Evolutionary conservation across 2,329 filamentous ascomycete genomes (phyloP), one percentile per base, ranked within the genome.

Genomic region (Ceratocystis papillata): DNA sequence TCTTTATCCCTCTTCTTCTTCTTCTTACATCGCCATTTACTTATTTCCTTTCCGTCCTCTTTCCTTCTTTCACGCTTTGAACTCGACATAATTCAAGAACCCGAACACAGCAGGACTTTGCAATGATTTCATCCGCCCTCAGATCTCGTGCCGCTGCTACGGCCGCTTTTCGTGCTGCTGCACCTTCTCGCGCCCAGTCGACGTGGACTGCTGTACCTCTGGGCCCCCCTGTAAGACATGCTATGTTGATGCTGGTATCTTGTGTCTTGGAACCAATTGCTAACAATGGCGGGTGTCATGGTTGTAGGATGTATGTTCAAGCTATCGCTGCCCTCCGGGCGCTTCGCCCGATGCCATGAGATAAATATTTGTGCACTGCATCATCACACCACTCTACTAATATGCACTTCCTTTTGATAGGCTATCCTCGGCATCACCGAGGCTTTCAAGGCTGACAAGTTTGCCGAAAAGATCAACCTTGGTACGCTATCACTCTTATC

Each of bases 381-480:
- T 15, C 10, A 41, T 64, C 15, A 4, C 15, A 22, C 1, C 28
- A 15, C 28, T 12, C 41, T 57, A 53, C 30, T 33, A 25, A 25
- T 22, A 28, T 15, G 37, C 59, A 61, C 55, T 20, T 30, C n/a
- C 15, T 12, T 15, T 3, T 41, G 3, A 69, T 74, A 89, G 87
- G 88, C 88, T 74, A 92, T 90, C 79, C 82, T 91, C 87, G 88
- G 89, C 76, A 91, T 99, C 79, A 97, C 94, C 70, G 94, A 99
- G 81, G 94, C 94, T 69, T 99, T 94, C 88, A 99, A 97, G 84
- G 92, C 92, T 78, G 94, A 99, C 77, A 83, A 81, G 73, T 93
- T 95, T 78, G 80, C 85, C 70, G 86, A 96, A 81, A 99, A 97
- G 86, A 97, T 99, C 83, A 97, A 97, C 81, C 81, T 99, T 69